Conservation (phyloP, 305 asterid genomes). For the Stenogyne calaminthoides region DNA sequence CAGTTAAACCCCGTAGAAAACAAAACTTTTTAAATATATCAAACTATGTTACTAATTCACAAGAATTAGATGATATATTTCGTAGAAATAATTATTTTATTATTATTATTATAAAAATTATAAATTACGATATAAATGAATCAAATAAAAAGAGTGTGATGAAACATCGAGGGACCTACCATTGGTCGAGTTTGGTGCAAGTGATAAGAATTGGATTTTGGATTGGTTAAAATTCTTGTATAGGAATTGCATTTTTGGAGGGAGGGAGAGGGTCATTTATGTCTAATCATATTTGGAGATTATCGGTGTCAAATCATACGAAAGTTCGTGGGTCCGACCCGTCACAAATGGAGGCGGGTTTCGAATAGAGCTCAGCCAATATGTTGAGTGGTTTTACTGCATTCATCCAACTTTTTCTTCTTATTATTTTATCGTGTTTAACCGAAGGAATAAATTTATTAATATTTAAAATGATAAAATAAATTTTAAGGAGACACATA, state of each 20-base stretch:
- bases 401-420: no score
- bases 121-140: neutral
- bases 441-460: no score
- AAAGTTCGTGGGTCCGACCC: neutral
- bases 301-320: neutral
- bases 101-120: neutral
- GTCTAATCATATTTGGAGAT: neutral
- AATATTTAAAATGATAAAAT: no score
- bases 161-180: constrained; percentile 42
- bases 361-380: no score
- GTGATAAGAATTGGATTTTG: constrained; percentile 15
- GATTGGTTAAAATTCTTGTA: neutral
- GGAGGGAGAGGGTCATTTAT: neutral
- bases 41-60: no score
- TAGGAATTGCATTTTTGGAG: neutral
- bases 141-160: constrained; percentile 21
- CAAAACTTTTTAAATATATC: no score
- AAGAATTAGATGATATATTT: no score
- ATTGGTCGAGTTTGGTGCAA: constrained; percentile 52
- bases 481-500: no score
- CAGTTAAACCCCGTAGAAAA: no score
- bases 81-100: neutral
- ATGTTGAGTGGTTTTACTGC: no score
- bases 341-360: neutral
- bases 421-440: no score